A percentile compares a stretch with the other conserved stretches of the same genome.
These are phyloP conservation scores for Phenoliferia sp. DNA, from an alignment of 1,284 basidiomycete species.

Conservation along the genomic window DNA sequence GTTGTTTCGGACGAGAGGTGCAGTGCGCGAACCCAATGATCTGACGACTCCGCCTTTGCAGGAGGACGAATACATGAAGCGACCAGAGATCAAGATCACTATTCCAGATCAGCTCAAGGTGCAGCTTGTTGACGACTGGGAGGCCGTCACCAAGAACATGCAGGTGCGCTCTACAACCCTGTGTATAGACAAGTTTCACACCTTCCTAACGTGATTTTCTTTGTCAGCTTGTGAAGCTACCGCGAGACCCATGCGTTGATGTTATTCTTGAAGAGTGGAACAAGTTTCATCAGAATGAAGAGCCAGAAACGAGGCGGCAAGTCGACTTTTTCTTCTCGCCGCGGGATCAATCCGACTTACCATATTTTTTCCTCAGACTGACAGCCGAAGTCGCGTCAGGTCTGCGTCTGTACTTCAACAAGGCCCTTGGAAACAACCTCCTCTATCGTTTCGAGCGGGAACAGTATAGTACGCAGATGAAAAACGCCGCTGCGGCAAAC, in stretches of 20 bases:
- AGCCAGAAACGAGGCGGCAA: conserved; percentile 23
- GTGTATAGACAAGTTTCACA: neutral
- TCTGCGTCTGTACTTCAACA: conserved; percentile 91
- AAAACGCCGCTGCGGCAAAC: conserved; percentile 48
- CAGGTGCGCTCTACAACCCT: conserved; percentile 52
- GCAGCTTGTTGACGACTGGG: conserved; percentile 95
- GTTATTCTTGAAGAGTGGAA: conserved; percentile 72
- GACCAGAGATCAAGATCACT: conserved; percentile 83
- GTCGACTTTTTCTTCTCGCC: neutral
- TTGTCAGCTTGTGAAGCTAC: conserved; percentile 72
- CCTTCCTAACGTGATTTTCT: neutral
- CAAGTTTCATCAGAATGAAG: conserved; percentile 46
- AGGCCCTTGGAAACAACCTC: conserved; percentile 78
- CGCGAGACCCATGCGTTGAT: conserved; percentile 73
- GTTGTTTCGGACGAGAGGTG: neutral
- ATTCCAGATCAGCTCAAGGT: conserved; percentile 87
- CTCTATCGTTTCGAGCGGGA: conserved; percentile 90
- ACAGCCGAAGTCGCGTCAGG: conserved; percentile 71
- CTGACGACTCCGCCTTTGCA: neutral
- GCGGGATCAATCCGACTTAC: neutral
- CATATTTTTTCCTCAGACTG: conserved; percentile 6
- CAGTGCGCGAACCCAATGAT: too few species aligned
- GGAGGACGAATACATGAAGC: conserved; percentile 55
- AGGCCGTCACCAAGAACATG: conserved; percentile 89
- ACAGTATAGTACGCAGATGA: conserved; percentile 80